These are phyloP conservation scores for Candida adriatica DNA, from an alignment of 805 yeast species.

Conservation along the genomic window DNA sequence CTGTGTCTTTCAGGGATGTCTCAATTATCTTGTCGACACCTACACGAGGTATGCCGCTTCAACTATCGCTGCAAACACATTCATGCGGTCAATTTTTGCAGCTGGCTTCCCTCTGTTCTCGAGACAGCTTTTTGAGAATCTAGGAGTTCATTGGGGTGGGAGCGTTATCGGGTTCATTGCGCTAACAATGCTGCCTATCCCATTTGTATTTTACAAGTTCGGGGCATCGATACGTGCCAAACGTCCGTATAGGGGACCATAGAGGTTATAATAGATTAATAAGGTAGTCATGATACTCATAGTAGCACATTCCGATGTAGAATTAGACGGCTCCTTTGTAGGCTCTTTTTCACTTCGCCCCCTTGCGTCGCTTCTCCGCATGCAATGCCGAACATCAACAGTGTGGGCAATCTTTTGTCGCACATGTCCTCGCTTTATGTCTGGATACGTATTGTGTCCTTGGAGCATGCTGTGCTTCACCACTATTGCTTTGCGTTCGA, in stretches of 20 bases:
- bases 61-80: constrained; percentile 59
- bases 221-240: constrained; percentile 35
- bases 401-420: too few relatives aligned
- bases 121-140: constrained; percentile 39
- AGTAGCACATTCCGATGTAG: too few relatives aligned
- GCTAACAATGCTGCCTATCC: constrained; percentile 45
- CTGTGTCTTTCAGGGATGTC: constrained; percentile 50
- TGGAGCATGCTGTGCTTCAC: too few relatives aligned
- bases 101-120: constrained; percentile 59
- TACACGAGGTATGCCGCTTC: constrained; percentile 54
- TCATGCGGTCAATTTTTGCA: constrained; percentile 51
- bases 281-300: too few relatives aligned
- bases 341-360: too few relatives aligned
- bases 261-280: too few relatives aligned
- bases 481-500: too few relatives aligned
- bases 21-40: constrained; percentile 56
- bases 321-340: too few relatives aligned
- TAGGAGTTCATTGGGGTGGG: constrained; percentile 50
- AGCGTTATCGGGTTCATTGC: constrained; percentile 49
- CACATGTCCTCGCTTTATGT: too few relatives aligned
- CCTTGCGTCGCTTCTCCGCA: too few relatives aligned
- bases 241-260: constrained; percentile 17
- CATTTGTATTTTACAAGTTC: constrained; percentile 43
- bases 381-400: too few relatives aligned
- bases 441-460: too few relatives aligned